Evolutionary conservation across 345 rosid species (phyloP).

Genomic region (Triadica sebifera): DNA sequence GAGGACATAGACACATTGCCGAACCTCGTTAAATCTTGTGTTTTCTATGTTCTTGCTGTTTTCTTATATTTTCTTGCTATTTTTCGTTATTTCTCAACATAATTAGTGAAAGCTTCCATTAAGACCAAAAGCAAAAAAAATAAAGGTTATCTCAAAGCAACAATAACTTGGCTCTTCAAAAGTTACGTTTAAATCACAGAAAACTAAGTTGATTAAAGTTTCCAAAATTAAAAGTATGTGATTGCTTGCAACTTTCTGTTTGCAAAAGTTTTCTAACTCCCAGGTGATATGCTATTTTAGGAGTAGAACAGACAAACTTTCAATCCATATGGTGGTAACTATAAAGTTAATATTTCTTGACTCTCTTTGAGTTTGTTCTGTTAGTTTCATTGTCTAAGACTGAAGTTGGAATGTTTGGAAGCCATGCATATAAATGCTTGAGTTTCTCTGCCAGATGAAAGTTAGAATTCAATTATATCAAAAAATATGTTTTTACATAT

Average conservation of each 20-base stretch:
- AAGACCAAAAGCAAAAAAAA: neutral
- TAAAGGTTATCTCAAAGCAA: neutral
- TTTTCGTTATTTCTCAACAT: too few relatives aligned
- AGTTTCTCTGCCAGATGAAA: neutral
- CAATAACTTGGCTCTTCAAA: neutral
- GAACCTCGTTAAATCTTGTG: too few relatives aligned
- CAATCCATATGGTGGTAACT: neutral
- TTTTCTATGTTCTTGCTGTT: too few relatives aligned
- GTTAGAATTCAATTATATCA: neutral
- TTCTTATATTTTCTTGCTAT: too few relatives aligned
- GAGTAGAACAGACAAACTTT: too few relatives aligned
- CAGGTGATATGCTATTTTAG: neutral
- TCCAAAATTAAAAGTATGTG: neutral
- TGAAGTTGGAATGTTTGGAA: neutral
- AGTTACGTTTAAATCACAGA: neutral
- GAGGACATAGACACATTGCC: too few relatives aligned
- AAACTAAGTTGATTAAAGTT: neutral
- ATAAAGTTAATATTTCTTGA: neutral
- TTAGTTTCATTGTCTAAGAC: constrained; percentile 10
- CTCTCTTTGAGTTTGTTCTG: constrained; percentile 15
- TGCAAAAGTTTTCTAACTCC: neutral
- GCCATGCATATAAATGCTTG: neutral
- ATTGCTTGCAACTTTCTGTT: neutral
- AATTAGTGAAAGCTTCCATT: neutral
- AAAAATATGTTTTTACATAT: neutral